Evolutionary conservation across 2,329 filamentous ascomycete genomes (phyloP), one percentile per base, ranked within the genome.

Genomic region (Trichoderma lentiforme): DNA sequence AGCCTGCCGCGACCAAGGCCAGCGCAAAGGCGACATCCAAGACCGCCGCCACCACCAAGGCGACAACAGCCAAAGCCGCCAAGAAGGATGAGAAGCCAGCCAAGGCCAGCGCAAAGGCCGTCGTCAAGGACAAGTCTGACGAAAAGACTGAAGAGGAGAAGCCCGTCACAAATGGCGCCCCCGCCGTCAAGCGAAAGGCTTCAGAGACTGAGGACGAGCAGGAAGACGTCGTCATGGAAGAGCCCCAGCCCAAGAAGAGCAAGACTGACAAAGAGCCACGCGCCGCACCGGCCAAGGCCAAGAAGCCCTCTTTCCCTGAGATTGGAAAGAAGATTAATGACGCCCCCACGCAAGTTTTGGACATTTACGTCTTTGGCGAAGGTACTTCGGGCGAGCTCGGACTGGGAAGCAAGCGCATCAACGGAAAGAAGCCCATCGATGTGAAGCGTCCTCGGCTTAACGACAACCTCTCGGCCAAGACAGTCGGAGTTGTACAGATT

Each of bases 371-470:
- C 43, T 73, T 73, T n/a, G 72, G 72, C n/a, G 72, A 73, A 28
- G 72, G 72, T 30, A 69, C 72, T 32, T 73, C 72, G 1, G 72
- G 72, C 30, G 72, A 73, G 53, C 70, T 73, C 32, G 72, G 72
- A 5, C 72, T 73, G 26, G 72, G 72, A 24, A 73, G 72, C 73
- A 90, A 89, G 78, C 85, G 78, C 47, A 89, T 89, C 76, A 83
- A 87, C 72, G 84, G 84, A 74, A 88, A 88, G 83, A 86, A 85
- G 80, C 86, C 87, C 47, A 89, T 92, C 75, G 91, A 94, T 65
- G 93, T 92, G 32, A 95, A 93, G 92, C 92, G 93, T 34, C 93
- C 93, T 21, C 91, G 89, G 74, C 91, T 95, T 75, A 95, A 95
- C 79, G 92, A 94, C 75, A 90, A 93, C 68, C 79, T 83, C 14